Conservation (phyloP, 208 protist species). For the Crithidia bombi region DNA sequence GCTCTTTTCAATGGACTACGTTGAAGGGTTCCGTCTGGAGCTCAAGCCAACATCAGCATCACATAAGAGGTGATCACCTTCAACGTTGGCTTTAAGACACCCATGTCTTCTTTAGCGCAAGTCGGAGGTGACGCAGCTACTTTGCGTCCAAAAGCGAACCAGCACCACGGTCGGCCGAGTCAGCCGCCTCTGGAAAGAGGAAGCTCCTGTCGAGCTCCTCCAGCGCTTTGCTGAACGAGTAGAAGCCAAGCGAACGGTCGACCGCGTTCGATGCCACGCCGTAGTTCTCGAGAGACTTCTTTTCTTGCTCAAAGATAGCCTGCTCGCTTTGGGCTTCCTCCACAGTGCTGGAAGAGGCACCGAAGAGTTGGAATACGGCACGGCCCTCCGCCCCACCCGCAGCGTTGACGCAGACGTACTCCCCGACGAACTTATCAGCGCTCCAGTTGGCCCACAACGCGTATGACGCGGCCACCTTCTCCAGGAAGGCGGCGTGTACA, state of each 20-base stretch:
- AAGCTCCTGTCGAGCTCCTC: constrained; percentile 33
- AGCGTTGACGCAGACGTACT: constrained; percentile 16
- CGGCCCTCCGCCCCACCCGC: constrained; percentile 8
- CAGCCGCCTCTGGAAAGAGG: background rate
- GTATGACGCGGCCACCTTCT: constrained; percentile 38
- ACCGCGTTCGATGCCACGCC: constrained; percentile 46
- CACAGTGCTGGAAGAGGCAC: background rate
- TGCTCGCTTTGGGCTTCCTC: constrained; percentile 32
- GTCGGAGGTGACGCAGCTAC: background rate
- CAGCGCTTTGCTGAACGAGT: constrained; percentile 40
- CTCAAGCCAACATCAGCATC: too few relatives aligned
- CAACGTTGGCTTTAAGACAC: too few relatives aligned
- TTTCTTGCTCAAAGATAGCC: constrained; percentile 49
- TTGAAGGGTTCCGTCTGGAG: too few relatives aligned
- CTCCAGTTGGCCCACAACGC: constrained; percentile 42
- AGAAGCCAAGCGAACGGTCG: constrained; percentile 43
- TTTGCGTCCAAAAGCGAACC: background rate
- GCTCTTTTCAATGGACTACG: too few relatives aligned
- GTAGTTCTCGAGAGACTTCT: constrained; percentile 71
- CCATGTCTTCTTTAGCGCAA: too few relatives aligned
- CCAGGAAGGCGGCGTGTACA: constrained; percentile 40
- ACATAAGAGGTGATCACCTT: too few relatives aligned
- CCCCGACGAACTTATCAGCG: constrained; percentile 42
- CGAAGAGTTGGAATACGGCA: constrained; percentile 29
- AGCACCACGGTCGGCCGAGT: background rate